Base-by-base conservation (phyloP, 2,329 filamentous ascomycete genomes). In the Amylocarpus encephaloides region DNA sequence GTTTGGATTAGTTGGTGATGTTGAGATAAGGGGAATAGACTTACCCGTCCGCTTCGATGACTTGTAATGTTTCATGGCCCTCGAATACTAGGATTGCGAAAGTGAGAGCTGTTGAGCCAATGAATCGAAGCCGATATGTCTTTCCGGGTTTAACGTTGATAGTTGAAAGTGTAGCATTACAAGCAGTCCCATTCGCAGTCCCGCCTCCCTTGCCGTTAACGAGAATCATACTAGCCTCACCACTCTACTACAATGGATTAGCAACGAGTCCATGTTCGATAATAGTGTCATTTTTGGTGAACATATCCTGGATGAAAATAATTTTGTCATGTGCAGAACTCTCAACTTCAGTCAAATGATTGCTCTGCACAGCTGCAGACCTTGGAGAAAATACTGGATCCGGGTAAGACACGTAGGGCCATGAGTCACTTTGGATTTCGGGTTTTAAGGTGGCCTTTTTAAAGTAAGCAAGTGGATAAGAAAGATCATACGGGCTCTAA, bases 91-190 rank as follows among this genome's bases (percentile, higher is more conserved):
- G 57, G 1, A 73, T 71, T 3, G 76, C 65, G 54, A 78, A 70
- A 0, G 77, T 80, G 15, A 85, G 66, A 0, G 77, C 77, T 0
- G 74, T 76, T 0, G 65, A 72, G 3, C 79, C 79, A 39, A 86
- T 74, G 59, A 82, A 78, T 9, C 83, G 73, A 46, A 86, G 65
- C 1, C 81, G 73, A 58, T 86, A 86, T 0, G 75, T 80, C 61
- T 74, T 80, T 10, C 70, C 76, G 0, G 82, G 78, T 34, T 82
- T 68, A 7, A 86, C 77, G 5, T 77, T 71, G 52, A 86, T 76
- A 3, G 80, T 68, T 4, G 73, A 70, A 5, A 64, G 33, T 49
- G 43, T 57, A 75, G 36, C 62, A 66, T 62, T 64, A 52, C 66
- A 68, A 18, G 43, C 47, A 53, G 54, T 59, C 3, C 19, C 43